Evolutionary conservation across 164 flowering plant species (phyloP), one percentile per base, ranked within the genome.

Genomic region (Aristolochia californica): DNA sequence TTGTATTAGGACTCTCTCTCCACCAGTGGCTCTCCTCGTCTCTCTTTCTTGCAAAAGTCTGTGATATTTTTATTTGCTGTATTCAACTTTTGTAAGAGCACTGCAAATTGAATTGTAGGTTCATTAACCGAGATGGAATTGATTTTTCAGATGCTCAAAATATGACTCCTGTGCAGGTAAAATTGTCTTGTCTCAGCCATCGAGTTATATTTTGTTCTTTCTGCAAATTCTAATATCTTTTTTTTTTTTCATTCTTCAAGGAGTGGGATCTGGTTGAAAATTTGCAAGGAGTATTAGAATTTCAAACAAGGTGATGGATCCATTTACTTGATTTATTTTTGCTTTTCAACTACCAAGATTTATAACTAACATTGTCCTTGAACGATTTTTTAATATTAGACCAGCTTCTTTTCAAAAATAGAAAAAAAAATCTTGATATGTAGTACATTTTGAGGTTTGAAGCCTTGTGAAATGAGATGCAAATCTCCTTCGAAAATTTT

Each of bases 201-300:
- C 24, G 21, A 15, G 5, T 24, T 21, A 56, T 45, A 1, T 55
- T 18, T 18, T 45, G 57, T n/a, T 57, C 17, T 18, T 44, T 21
- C 22, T 18, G 47, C 60, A 50, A 47, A 58, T 47, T n/a, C 51
- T 70, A 53, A 56, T 4, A 48, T 23, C 13, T 62, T n/a, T 65
- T 2, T 57, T 58, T 5, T 9, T 63, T 60, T 62, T 34, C 40
- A 34, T 34, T 49, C 60, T 55, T 57, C 3, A 64, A 88, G 96
- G 95, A 88, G 68, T 91, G 96, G 98, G 95, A 88, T 55, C 72
- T 91, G 80, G 96, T 51, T 54, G 98, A 91, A 71, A 88, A 87
- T 69, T 64, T 83, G 74, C 87, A 85, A 73, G 96, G 98, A 70
- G 77, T 83, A 28, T 67, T 91, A 55, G 98, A 91, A 65, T 91